Conservation (phyloP, 257 asterid species). For the Apocynum venetum region DNA sequence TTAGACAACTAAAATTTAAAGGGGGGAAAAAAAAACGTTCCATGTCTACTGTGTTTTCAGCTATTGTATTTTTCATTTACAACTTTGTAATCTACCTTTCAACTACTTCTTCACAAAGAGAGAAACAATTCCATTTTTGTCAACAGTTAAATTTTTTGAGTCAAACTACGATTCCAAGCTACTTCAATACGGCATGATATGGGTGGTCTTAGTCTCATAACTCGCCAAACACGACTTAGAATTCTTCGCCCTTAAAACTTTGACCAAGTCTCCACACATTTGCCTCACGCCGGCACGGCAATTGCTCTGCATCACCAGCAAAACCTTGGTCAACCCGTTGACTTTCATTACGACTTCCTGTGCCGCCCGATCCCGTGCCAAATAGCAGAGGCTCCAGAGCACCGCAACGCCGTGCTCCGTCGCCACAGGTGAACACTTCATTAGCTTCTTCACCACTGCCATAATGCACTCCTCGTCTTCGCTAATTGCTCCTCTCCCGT, state of each 20-base stretch:
- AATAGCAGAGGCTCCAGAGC: conserved; percentile 83
- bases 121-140: neutral
- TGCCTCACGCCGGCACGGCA: conserved; percentile 47
- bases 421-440: conserved; percentile 70
- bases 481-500: conserved; percentile 63
- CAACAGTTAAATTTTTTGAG: neutral
- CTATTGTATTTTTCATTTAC: conserved; percentile 13
- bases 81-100: conserved; percentile 4
- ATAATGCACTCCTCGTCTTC: conserved; percentile 56
- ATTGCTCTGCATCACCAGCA: conserved; percentile 85
- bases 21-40: neutral
- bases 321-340: conserved; percentile 74
- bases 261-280: conserved; percentile 88
- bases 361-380: conserved; percentile 51
- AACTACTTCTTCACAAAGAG: conserved; percentile 5
- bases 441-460: conserved; percentile 56
- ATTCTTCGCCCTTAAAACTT: conserved; percentile 54
- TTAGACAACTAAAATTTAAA: too few species aligned
- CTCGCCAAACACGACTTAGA: conserved; percentile 78
- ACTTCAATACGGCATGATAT: conserved; percentile 69
- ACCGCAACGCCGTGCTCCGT: conserved; percentile 81
- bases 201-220: conserved; percentile 76
- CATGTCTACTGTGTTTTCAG: neutral
- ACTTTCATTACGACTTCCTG: conserved; percentile 47
- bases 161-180: conserved; percentile 2